Conservation (phyloP, 2,329 filamentous ascomycete genomes). For the Verticillium tricorpus region DNA sequence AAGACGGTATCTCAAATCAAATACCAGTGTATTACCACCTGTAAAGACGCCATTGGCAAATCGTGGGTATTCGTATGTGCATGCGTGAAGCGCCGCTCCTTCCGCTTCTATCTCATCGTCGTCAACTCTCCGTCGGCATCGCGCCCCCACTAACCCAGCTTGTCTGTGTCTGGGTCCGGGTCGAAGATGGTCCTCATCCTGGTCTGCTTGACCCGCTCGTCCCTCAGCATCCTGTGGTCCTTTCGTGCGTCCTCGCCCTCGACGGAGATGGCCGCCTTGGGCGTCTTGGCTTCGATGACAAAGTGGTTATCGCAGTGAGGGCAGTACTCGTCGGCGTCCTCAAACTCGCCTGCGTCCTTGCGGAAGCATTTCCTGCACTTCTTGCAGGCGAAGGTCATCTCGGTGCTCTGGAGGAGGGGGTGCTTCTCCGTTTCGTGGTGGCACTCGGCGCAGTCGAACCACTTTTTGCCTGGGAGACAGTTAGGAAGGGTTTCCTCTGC, state of each 20-base stretch:
- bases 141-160: slow-evolving; percentile 56
- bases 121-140: background rate
- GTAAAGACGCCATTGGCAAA: slow-evolving; percentile 16
- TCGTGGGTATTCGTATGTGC: slow-evolving; percentile 3
- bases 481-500: background rate
- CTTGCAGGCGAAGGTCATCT: slow-evolving; percentile 96
- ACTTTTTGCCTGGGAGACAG: slow-evolving; percentile 67
- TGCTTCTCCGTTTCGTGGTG: slow-evolving; percentile 80
- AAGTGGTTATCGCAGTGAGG: slow-evolving; percentile 99
- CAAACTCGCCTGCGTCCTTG: slow-evolving; percentile 87
- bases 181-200: slow-evolving; percentile 67
- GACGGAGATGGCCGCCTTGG: slow-evolving; percentile 76
- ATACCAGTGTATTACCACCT: slow-evolving; percentile 33
- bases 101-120: slow-evolving; percentile 10
- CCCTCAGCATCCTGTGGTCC: slow-evolving; percentile 87
- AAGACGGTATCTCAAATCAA: slow-evolving; percentile 13
- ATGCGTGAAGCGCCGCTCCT: background rate
- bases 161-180: slow-evolving; percentile 68
- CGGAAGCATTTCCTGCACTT: slow-evolving; percentile 99
- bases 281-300: slow-evolving; percentile 81
- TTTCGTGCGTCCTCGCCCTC: slow-evolving; percentile 88
- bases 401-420: slow-evolving; percentile 67
- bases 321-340: slow-evolving; percentile 97
- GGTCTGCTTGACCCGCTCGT: slow-evolving; percentile 66
- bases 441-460: slow-evolving; percentile 98